Base-by-base conservation (phyloP, 2,329 filamentous ascomycete species). In the Verticillium isaacii region DNA sequence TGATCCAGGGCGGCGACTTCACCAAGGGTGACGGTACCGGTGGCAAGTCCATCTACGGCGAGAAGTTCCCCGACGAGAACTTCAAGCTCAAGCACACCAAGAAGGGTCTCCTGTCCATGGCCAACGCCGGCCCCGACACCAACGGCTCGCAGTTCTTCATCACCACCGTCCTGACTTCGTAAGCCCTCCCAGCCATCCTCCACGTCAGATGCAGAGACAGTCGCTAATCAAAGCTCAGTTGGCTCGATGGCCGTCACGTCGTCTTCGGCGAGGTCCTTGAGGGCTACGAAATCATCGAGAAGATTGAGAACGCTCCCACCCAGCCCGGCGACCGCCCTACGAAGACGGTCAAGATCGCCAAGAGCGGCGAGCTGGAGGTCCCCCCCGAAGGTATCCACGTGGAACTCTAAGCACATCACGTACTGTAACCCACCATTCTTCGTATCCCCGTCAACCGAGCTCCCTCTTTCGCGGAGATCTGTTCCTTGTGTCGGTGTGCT, bases 41-140 rank as follows among this genome's bases (percentile, higher is more conserved):
- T 74, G 91, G 91, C 78, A 93, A 93, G 85, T 92, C 89, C 67
- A 94, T 95, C 82, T 95, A 94, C 75, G 91, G 91, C 71, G 82
- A 85, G 70, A 91, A 91, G 80, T 95, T 95, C 80, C 78, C 86
- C 67, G 91, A 96, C 72, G 91, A 96, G 88, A 95, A 94, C 89
- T 95, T 96, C 85, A 94, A 95, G 88, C 85, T 94, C 74, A 93
- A 93, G 85, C 92, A 96, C 87, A 86, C 84, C 82, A 93, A 92
- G 85, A 89, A 88, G 78, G 91, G 91, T 71, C 80, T 92, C 59
- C 81, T 95, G 67, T 92, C 89, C 78, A 95, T 92, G 91, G 91
- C 90, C 77, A 93, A 93, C 79, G 86, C 90, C 64, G 91, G 91
- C 76, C 85, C 87, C 76, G 90, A 95, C 78, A 95, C 91, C 82